Evolutionary conservation across 805 yeast genomes (phyloP).

Genomic region (Sugiyamaella valdiviana): DNA sequence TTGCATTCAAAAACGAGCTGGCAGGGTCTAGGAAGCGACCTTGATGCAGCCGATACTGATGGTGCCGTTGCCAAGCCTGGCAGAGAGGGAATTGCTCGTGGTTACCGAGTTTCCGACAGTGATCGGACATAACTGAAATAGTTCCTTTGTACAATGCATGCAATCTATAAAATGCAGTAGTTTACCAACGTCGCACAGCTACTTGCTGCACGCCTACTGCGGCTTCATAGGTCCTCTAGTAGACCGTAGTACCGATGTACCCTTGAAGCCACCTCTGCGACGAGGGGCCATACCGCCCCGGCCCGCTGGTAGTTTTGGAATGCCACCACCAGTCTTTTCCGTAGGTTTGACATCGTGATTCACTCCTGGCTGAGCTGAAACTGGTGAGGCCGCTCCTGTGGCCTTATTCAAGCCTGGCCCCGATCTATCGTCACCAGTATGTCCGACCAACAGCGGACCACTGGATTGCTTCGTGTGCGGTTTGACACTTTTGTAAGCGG

Average conservation of each 20-base stretch:
- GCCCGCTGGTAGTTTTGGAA: not conserved
- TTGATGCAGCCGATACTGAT: constrained; percentile 41
- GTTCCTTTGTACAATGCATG: not conserved
- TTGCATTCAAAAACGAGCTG: constrained; percentile 64
- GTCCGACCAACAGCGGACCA: no score
- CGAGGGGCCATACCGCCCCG: not conserved
- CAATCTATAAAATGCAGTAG: not conserved
- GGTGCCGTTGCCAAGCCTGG: constrained; percentile 85
- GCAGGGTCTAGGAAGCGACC: constrained; percentile 92
- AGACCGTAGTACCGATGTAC: not conserved
- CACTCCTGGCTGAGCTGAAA: no score
- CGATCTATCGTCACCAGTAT: no score
- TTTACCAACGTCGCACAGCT: not conserved
- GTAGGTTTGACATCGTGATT: no score
- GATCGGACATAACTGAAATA: constrained; percentile 6
- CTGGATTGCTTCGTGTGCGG: no score
- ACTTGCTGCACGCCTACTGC: not conserved
- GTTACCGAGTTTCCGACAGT: constrained; percentile 40
- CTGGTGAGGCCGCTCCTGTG: no score
- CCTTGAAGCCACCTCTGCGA: not conserved
- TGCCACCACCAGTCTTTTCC: not conserved
- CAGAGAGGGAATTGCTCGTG: constrained; percentile 81
- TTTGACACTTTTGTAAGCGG: no score
- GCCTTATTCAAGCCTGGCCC: no score
- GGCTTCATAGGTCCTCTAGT: not conserved